Percentiles rank a stretch among this genome's conserved stretches.
Conservation (phyloP, 2,329 filamentous ascomycete genomes). For the Dactylellina drechsleri region DNA sequence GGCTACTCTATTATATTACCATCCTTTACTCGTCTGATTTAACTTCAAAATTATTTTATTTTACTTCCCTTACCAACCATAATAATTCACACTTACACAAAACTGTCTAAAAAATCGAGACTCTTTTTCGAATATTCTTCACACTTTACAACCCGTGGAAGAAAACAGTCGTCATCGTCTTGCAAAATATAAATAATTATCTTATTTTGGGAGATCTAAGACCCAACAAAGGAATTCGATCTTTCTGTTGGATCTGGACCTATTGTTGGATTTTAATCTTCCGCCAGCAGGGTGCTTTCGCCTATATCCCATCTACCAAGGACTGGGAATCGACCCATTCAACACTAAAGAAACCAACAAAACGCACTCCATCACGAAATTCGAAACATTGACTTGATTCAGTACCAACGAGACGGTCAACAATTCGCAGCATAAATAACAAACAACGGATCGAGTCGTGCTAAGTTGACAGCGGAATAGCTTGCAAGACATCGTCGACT, state of each 20-base stretch:
- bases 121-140: slow-evolving; percentile 24
- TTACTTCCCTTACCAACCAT: slow-evolving; percentile 8
- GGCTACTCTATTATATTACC: slow-evolving; percentile 16
- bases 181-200: background rate
- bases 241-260: slow-evolving; percentile 45
- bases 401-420: slow-evolving; percentile 26
- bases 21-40: slow-evolving; percentile 1
- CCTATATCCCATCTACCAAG: slow-evolving; percentile 30
- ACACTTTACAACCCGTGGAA: slow-evolving; percentile 14
- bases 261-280: slow-evolving; percentile 52
- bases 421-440: slow-evolving; percentile 25
- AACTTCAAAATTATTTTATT: slow-evolving; percentile 6
- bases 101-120: slow-evolving; percentile 9
- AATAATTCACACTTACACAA: background rate
- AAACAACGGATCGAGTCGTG: slow-evolving; percentile 25
- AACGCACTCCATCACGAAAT: slow-evolving; percentile 34
- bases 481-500: background rate
- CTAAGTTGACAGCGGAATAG: slow-evolving; percentile 30
- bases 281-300: slow-evolving; percentile 32
- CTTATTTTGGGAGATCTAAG: slow-evolving; percentile 21
- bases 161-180: background rate
- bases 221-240: slow-evolving; percentile 30
- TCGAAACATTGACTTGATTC: slow-evolving; percentile 36
- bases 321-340: slow-evolving; percentile 2
- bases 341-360: slow-evolving; percentile 44